Conservation (phyloP, 257 asterid genomes). For the Rauvolfia tetraphylla region DNA sequence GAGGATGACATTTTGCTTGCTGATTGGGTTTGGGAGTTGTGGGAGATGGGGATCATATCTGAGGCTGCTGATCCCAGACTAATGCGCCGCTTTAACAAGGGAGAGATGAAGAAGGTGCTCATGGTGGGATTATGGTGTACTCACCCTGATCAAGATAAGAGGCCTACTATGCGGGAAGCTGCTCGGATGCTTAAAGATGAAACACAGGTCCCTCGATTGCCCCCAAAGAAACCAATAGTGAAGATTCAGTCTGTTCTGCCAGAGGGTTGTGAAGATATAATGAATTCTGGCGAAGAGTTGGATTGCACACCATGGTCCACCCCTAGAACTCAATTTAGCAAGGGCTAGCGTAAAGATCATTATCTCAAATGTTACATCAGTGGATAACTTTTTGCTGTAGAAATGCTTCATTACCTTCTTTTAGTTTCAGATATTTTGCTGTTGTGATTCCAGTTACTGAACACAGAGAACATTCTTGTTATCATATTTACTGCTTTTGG, state of each 20-base stretch:
- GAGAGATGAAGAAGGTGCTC: conserved; percentile 56
- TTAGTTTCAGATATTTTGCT: too few species aligned
- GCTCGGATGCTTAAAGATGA: conserved; percentile 63
- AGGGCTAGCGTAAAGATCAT: conserved; percentile 19
- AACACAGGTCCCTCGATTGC: conserved; percentile 44
- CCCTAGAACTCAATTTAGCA: conserved; percentile 72
- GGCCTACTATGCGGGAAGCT: conserved; percentile 68
- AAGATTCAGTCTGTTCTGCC: conserved; percentile 61
- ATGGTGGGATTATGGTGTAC: conserved; percentile 61
- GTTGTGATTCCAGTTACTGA: not conserved
- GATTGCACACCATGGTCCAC: conserved; percentile 64
- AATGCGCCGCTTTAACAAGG: conserved; percentile 32
- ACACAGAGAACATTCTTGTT: not conserved
- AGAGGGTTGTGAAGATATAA: conserved; percentile 44
- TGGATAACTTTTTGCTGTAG: not conserved
- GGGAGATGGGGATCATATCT: conserved; percentile 47
- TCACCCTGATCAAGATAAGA: conserved; percentile 47
- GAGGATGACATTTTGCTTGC: conserved; percentile 40
- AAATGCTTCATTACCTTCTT: too few species aligned
- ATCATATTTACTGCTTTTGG: not conserved
- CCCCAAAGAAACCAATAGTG: conserved; percentile 50
- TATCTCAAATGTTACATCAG: not conserved
- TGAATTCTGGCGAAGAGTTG: conserved; percentile 26
- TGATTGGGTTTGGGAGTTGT: conserved; percentile 70
- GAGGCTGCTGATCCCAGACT: conserved; percentile 64